Evolutionary conservation across 2,329 filamentous ascomycete species (phyloP).

Genomic region (Sclerotiophoma versabilis): DNA sequence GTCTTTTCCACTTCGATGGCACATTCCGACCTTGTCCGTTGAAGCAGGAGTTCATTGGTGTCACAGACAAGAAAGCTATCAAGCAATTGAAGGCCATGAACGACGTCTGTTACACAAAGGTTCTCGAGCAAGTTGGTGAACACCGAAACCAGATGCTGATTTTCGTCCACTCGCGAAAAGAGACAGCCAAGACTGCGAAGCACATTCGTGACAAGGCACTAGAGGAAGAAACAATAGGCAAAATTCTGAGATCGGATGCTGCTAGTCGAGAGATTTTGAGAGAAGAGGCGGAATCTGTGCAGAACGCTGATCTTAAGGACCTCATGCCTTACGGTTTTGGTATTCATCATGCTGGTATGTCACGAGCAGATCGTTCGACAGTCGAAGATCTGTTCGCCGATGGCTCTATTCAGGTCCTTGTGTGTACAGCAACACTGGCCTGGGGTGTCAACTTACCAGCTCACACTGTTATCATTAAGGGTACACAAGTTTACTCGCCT

Average conservation of each 20-base stretch:
- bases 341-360: conserved; percentile 98
- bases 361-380: conserved; percentile 88
- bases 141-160: conserved; percentile 98
- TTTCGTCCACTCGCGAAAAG: conserved; percentile 97
- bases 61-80: conserved; percentile 97
- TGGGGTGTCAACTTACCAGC: conserved; percentile 99
- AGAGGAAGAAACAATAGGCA: conserved; percentile 96
- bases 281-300: conserved; percentile 81
- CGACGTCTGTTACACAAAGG: conserved; percentile 97
- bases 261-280: conserved; percentile 87
- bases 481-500: conserved; percentile 95
- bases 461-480: conserved; percentile 98
- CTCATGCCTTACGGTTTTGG: conserved; percentile 95
- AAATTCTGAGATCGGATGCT: conserved; percentile 91
- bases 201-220: conserved; percentile 96
- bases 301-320: conserved; percentile 90
- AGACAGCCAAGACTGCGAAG: conserved; percentile 95
- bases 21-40: conserved; percentile 92
- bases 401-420: conserved; percentile 90
- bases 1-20: conserved; percentile 94
- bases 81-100: conserved; percentile 99
- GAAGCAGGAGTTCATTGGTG: conserved; percentile 95
- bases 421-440: conserved; percentile 96
- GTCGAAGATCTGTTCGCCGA: conserved; percentile 95
- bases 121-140: conserved; percentile 92